phyloP scores from a whole-genome alignment of 768 basidiomycete genomes.

The Lanmaoa rubissima region DNA sequence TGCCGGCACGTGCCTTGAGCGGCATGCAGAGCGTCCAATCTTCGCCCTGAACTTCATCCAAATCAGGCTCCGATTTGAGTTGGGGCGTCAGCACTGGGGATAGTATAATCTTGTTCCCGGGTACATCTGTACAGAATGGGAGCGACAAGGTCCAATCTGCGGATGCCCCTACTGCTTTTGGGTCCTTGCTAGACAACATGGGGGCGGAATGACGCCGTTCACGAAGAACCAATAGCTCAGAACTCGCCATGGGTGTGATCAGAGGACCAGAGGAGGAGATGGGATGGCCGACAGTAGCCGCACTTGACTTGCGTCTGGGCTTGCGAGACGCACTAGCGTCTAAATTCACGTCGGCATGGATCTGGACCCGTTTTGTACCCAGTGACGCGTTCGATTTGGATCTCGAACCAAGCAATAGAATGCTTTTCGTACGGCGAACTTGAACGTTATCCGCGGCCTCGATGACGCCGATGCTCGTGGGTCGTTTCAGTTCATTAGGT shows the following conservation, averaged over 20 bases:
- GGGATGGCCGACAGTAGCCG: slow-evolving; percentile 10
- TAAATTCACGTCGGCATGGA: slow-evolving; percentile 22
- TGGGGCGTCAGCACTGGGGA: slow-evolving; percentile 1
- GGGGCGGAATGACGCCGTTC: slow-evolving; percentile 34
- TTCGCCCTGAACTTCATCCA: slow-evolving; percentile 17
- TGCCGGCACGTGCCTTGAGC: slow-evolving; percentile 14
- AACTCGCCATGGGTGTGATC: slow-evolving; percentile 1
- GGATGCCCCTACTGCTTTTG: background rate
- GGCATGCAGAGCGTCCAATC: slow-evolving; percentile 36
- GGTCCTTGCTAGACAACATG: slow-evolving; percentile 12
- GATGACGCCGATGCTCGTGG: slow-evolving; percentile 30
- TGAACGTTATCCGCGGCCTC: slow-evolving; percentile 28
- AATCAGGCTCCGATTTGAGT: background rate
- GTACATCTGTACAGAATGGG: slow-evolving; percentile 29
- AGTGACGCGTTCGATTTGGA: slow-evolving; percentile 25
- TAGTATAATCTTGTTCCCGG: slow-evolving; percentile 19
- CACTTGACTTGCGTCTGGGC: slow-evolving; percentile 29
- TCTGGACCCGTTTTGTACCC: slow-evolving; percentile 29
- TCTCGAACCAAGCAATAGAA: slow-evolving; percentile 28
- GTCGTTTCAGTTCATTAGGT: slow-evolving; percentile 18
- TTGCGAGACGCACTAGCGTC: slow-evolving; percentile 15
- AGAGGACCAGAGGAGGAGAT: background rate
- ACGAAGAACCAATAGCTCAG: slow-evolving; percentile 23
- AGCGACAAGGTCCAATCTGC: slow-evolving; percentile 33
- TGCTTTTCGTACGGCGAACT: slow-evolving; percentile 32